phyloP scores from a whole-genome alignment of 2,329 filamentous ascomycete species.

The Fusarium drepaniforme region DNA sequence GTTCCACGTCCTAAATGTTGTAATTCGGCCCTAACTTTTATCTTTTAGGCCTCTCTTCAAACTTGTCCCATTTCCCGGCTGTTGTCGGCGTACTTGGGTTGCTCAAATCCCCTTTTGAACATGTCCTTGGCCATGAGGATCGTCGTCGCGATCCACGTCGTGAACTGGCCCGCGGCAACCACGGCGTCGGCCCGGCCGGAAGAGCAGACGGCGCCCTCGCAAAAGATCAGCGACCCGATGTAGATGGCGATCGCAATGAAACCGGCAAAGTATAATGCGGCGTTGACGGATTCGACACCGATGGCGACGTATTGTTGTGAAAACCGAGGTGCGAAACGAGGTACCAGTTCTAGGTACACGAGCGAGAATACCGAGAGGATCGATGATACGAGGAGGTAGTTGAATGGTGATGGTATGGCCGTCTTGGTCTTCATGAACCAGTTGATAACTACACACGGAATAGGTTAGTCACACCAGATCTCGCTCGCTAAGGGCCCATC shows the following conservation, averaged over 20 bases:
- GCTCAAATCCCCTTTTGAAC: constrained; percentile 56
- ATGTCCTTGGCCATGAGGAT: constrained; percentile 60
- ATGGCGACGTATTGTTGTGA: constrained; percentile 63
- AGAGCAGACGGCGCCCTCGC: constrained; percentile 67
- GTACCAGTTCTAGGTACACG: constrained; percentile 63
- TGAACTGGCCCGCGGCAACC: constrained; percentile 65
- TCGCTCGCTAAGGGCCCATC: constrained; percentile 2
- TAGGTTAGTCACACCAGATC: constrained; percentile 17
- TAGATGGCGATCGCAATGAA: constrained; percentile 71
- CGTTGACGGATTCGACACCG: constrained; percentile 63
- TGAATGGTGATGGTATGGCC: constrained; percentile 66
- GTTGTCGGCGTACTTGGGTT: constrained; percentile 41
- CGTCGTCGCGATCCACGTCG: constrained; percentile 64
- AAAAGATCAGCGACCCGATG: constrained; percentile 67
- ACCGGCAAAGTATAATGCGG: constrained; percentile 69
- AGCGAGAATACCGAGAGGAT: constrained; percentile 67
- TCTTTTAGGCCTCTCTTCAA: constrained; percentile 19
- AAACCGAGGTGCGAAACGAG: constrained; percentile 58
- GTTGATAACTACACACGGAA: constrained; percentile 61
- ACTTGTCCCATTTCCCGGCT: constrained; percentile 54
- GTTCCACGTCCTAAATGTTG: neutral
- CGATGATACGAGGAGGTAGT: constrained; percentile 68
- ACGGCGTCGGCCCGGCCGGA: constrained; percentile 67
- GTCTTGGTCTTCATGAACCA: constrained; percentile 70
- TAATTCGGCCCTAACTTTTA: neutral